Conservation (phyloP, 345 rosid genomes). For the Brassica carinata region DNA sequence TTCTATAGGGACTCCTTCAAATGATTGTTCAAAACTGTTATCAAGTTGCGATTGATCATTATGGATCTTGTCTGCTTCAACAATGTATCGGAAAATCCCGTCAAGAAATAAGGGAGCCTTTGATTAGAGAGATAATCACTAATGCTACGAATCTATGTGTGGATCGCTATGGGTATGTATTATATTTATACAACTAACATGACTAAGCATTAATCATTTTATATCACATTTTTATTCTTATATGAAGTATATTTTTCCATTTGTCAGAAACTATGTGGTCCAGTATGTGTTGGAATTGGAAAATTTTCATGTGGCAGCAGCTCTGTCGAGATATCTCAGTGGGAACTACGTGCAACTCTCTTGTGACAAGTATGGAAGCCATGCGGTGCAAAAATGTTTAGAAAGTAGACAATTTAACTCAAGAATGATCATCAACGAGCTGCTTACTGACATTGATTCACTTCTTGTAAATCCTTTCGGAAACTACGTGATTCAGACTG, state of each 20-base stretch:
- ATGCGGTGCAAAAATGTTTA: constrained; percentile 72
- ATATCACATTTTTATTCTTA: background rate
- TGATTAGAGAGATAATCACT: constrained; percentile 46
- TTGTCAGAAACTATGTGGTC: constrained; percentile 65
- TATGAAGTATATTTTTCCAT: background rate
- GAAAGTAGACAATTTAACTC: constrained; percentile 33
- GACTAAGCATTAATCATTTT: background rate
- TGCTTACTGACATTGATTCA: constrained; percentile 43
- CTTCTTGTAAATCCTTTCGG: constrained; percentile 60
- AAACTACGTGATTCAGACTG: constrained; percentile 66
- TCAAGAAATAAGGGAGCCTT: constrained; percentile 44
- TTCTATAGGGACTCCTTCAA: constrained; percentile 50
- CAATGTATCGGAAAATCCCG: constrained; percentile 46
- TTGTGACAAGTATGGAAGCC: constrained; percentile 68
- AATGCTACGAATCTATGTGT: constrained; percentile 54
- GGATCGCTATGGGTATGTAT: constrained; percentile 58
- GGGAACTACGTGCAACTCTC: constrained; percentile 52
- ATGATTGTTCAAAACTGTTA: constrained; percentile 48
- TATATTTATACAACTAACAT: background rate
- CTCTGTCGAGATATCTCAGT: constrained; percentile 49
- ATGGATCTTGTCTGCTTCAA: constrained; percentile 67
- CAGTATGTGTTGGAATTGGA: constrained; percentile 54
- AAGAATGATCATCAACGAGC: constrained; percentile 48
- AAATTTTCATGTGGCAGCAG: constrained; percentile 32
- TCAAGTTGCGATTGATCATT: constrained; percentile 59